Evolutionary conservation across 805 yeast species (phyloP).

Genomic region (Cyberlindnera mrakii): DNA sequence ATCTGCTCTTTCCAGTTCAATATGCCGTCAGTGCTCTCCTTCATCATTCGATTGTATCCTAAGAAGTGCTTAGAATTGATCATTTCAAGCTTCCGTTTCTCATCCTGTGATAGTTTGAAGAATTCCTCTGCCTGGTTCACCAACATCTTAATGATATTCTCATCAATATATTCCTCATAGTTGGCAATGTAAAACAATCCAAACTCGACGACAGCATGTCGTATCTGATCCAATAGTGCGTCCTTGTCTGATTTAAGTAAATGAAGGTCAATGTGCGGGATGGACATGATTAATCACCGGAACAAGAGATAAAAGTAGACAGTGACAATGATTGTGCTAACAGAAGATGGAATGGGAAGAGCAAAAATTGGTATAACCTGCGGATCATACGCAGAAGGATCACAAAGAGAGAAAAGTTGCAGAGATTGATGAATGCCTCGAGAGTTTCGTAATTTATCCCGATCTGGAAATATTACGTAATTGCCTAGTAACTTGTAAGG

Average conservation of each 20-base stretch:
- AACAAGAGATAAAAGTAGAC: background rate
- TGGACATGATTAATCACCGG: background rate
- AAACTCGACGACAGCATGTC: conserved; percentile 46
- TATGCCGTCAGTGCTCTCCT: conserved; percentile 35
- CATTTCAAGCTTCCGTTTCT: conserved; percentile 33
- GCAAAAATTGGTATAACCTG: too few species aligned
- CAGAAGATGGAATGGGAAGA: too few species aligned
- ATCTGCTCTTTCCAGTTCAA: conserved; percentile 45
- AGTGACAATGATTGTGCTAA: too few species aligned
- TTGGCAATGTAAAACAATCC: conserved; percentile 37
- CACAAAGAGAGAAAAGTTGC: too few species aligned
- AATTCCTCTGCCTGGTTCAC: conserved; percentile 28
- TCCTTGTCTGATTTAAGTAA: conserved; percentile 4
- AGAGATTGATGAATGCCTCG: too few species aligned
- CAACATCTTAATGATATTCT: conserved; percentile 23
- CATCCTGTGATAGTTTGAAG: conserved; percentile 33
- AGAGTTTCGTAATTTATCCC: too few species aligned
- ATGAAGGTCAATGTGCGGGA: conserved; percentile 16
- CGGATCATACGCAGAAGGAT: too few species aligned
- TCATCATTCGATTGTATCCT: conserved; percentile 38
- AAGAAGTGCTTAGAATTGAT: conserved; percentile 36
- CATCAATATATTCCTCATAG: conserved; percentile 38
- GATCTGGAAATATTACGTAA: too few species aligned
- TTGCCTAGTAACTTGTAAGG: too few species aligned
- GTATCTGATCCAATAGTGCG: conserved; percentile 18